Evolutionary conservation across 2,329 filamentous ascomycete genomes (phyloP), one percentile per base, ranked within the genome.

Genomic region (Colletotrichum liaoningense): DNA sequence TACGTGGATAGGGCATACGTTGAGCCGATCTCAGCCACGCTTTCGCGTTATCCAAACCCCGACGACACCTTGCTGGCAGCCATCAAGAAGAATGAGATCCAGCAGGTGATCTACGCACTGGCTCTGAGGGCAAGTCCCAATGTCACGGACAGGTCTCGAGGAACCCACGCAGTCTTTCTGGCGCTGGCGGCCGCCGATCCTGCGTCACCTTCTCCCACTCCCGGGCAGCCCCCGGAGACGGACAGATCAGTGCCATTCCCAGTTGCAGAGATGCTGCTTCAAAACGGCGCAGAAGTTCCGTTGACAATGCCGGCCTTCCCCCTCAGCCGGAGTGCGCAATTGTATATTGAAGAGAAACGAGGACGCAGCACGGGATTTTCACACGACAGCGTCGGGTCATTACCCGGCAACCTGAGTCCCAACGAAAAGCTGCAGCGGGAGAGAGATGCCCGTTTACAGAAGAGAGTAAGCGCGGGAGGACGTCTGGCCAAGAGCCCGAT

Each of bases 11-110:
- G 92, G 73, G 90, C 91, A 4, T 98, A 90, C 78, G 93, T 99
- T 4, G 92, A 95, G 78, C 92, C 93, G 0, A 92, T 95, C 30
- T 94, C 94, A 2, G 82, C 93, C 4, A 93, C 93, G 0, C 84
- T 95, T 56, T 95, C 94, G 2, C 90, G 93, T 38, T 97, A 94
- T 80, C 87, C 88, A 2, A 94, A 93, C 0, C 87, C 96, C 0
- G 95, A 98, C 74, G 97, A 99, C 78, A 95, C 94, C 0, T 88
- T 99, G 6, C 86, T 99, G 52, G 95, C 95, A 5, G 95, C 94
- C 11, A 95, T 98, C 81, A 99, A 98, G 87, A 95, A 93, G 83
- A 98, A 98, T 81, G 95, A 99, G 80, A 94, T 99, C 68, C 94
- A 97, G 79, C 94, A 95, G 75, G 95, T 98, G 28, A 90, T 99